These are phyloP conservation scores for Lentinula boryana DNA, from an alignment of 768 basidiomycete species.

Conservation along the genomic window DNA sequence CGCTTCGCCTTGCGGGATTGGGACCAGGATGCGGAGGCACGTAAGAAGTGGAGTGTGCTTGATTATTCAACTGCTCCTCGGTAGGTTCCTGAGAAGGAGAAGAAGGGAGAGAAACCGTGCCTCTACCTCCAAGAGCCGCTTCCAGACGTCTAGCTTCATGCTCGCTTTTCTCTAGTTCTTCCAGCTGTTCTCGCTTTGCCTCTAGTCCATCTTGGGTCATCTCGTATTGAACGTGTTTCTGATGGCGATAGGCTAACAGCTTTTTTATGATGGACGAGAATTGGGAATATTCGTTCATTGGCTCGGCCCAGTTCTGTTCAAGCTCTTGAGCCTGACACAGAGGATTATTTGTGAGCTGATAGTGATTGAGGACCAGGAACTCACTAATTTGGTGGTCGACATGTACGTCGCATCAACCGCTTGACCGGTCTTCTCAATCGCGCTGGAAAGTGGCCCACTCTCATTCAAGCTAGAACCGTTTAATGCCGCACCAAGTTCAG, in stretches of 20 bases:
- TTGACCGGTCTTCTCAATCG: constrained; percentile 96
- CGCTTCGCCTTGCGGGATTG: constrained; percentile 50
- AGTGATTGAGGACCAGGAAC: constrained; percentile 17
- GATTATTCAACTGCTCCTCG: constrained; percentile 19
- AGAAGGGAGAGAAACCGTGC: constrained; percentile 17
- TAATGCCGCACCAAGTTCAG: constrained; percentile 85
- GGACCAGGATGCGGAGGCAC: constrained; percentile 80
- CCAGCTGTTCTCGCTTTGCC: constrained; percentile 75
- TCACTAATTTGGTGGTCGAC: constrained; percentile 82
- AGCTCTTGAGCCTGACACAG: constrained; percentile 76
- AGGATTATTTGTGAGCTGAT: constrained; percentile 4
- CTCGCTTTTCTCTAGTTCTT: constrained; percentile 90
- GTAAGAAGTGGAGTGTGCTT: constrained; percentile 33
- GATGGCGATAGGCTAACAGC: constrained; percentile 89
- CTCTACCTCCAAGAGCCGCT: constrained; percentile 70
- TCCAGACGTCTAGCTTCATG: constrained; percentile 85
- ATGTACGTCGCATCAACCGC: constrained; percentile 93
- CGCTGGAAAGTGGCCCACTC: constrained; percentile 60
- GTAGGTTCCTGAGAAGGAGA: constrained; percentile 20
- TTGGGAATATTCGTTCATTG: constrained; percentile 91
- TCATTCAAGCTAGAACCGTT: constrained; percentile 94
- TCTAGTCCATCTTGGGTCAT: constrained; percentile 92
- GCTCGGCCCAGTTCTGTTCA: constrained; percentile 94
- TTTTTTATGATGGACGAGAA: constrained; percentile 95
- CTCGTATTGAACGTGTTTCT: constrained; percentile 97